Evolutionary conservation across 371 early-diverging fungal species (phyloP), one percentile per base, ranked within the genome.

Genomic region (Encephalitozoon hellem): DNA sequence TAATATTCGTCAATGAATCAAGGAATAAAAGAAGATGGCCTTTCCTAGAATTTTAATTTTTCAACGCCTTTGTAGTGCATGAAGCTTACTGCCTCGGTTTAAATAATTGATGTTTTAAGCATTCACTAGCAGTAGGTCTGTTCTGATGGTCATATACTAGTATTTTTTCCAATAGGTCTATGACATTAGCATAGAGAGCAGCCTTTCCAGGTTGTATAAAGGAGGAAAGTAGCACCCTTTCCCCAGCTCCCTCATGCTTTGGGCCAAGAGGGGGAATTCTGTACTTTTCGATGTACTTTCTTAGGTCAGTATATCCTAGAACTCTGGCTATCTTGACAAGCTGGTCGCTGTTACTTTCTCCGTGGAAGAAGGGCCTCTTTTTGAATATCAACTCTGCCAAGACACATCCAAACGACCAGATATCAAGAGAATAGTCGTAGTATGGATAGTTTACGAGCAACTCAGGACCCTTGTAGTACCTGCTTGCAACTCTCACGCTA

Each of bases 341-440:
- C 85, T 97, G 97, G 82, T 96, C 96, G 80, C 91, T 90, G 85
- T 96, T 96, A 84, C 95, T 94, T 66, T 90, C 89, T 30, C 97
- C 97, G 80, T 94, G 93, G 89, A 99, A 99, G 85, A 99, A 95
- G 0, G 97, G 97, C 71, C 94, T 94, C 85, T 92, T 93, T 74
- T 92, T 91, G 89, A 94, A 95, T 30, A 97, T 93, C 91, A 92
- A 66, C 83, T 82, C 86, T 52, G 96, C 97, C 81, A 97, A 90
- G 92, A 97, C 95, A 85, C 96, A 95, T 15, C 99, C 99, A 79
- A 94, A 89, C 83, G 94, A 93, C 99, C 99, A 99, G 90, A 99
- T 91, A 84, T 99, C 99, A 74, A 99, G 86, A 30, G 95, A 94
- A 83, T 96, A 99, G 86, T 96, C 96, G 84, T 99, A 99, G 79